These are phyloP conservation scores for Rhizopogon vinicolor DNA, from an alignment of 768 basidiomycete species.

Conservation along the genomic window DNA sequence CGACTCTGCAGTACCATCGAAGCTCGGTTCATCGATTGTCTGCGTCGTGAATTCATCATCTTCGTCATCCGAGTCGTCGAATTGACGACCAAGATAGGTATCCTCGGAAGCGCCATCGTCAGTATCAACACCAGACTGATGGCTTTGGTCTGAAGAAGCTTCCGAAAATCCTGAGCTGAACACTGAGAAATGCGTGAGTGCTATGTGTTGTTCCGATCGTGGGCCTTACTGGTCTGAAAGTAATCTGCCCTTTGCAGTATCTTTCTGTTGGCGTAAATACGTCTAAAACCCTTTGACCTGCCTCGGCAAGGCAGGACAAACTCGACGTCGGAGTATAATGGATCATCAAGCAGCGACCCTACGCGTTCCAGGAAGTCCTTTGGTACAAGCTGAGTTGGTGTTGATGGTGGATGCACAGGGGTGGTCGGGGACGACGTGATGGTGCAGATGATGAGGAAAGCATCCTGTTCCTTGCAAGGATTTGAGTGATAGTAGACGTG, in stretches of 20 bases:
- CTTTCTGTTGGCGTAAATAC: slow-evolving; percentile 66
- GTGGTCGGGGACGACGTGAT: slow-evolving; percentile 65
- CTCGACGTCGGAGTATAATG: slow-evolving; percentile 80
- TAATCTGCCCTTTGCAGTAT: slow-evolving; percentile 72
- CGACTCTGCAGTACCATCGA: slow-evolving; percentile 15
- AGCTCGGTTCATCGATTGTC: slow-evolving; percentile 27
- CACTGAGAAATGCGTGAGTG: slow-evolving; percentile 39
- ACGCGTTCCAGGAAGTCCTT: slow-evolving; percentile 63
- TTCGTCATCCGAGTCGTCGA: slow-evolving; percentile 49
- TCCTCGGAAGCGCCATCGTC: slow-evolving; percentile 51
- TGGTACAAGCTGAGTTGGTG: slow-evolving; percentile 54
- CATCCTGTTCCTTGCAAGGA: slow-evolving; percentile 52
- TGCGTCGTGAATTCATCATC: slow-evolving; percentile 41
- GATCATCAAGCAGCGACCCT: slow-evolving; percentile 75
- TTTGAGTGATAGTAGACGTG: slow-evolving; percentile 56
- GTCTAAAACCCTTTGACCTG: slow-evolving; percentile 30
- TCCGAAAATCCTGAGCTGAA: slow-evolving; percentile 70
- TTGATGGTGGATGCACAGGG: slow-evolving; percentile 39
- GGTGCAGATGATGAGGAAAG: slow-evolving; percentile 72
- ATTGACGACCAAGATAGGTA: slow-evolving; percentile 28
- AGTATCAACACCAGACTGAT: slow-evolving; percentile 24
- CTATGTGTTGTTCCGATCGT: neutral
- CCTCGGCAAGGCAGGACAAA: slow-evolving; percentile 60
- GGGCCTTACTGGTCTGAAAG: slow-evolving; percentile 61
- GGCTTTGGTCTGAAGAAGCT: slow-evolving; percentile 31